Evolutionary conservation across 768 basidiomycete species (phyloP).

Genomic region (Kwoniella botswanensis): DNA sequence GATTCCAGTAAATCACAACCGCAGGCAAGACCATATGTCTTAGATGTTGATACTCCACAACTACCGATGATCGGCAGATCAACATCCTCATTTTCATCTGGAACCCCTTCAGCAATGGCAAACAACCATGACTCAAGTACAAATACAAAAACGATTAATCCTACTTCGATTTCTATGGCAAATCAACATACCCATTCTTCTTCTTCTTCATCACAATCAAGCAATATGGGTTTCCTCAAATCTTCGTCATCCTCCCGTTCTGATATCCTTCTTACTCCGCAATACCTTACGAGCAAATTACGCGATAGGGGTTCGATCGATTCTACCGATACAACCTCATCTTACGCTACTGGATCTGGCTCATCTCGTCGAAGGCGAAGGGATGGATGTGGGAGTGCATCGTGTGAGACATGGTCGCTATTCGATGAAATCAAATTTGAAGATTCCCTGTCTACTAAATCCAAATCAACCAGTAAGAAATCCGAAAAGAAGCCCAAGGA

Average conservation of each 20-base stretch:
- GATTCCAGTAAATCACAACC: slow-evolving; percentile 5
- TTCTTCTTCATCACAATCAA: background rate
- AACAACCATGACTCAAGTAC: too few relatives aligned
- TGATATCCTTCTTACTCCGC: slow-evolving; percentile 17
- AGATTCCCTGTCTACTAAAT: slow-evolving; percentile 6
- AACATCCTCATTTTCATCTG: slow-evolving; percentile 10
- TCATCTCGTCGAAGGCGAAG: background rate
- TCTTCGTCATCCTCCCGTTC: slow-evolving; percentile 12
- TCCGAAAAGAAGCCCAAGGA: slow-evolving; percentile 30
- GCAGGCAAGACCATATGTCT: slow-evolving; percentile 18
- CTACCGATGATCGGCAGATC: slow-evolving; percentile 2
- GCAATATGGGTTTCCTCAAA: slow-evolving; percentile 6
- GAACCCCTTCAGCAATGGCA: too few relatives aligned
- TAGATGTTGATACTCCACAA: slow-evolving; percentile 20
- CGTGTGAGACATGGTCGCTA: slow-evolving; percentile 33
- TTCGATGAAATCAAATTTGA: slow-evolving; percentile 27
- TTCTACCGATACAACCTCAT: background rate
- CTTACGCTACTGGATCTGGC: background rate
- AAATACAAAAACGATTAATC: background rate
- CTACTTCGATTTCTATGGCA: background rate
- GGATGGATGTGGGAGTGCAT: background rate
- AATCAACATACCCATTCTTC: background rate
- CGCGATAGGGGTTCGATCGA: slow-evolving; percentile 6
- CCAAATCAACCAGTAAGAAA: background rate
- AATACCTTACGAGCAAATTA: background rate